These are phyloP conservation scores for Bruguiera hainesii DNA, from an alignment of 441 rosid genomes.

Conservation along the genomic window DNA sequence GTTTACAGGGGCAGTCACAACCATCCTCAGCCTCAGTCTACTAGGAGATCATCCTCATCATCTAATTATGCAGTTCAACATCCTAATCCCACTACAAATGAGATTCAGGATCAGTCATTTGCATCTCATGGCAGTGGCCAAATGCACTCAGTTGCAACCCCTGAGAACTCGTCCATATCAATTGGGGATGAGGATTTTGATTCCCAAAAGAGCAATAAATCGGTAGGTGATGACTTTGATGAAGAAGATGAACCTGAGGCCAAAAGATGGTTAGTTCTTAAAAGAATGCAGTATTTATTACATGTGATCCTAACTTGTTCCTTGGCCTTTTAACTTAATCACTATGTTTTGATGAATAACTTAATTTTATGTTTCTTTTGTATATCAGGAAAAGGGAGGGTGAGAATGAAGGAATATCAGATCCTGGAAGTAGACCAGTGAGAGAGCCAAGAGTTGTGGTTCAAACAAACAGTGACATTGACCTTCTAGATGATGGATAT, in stretches of 20 bases:
- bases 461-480: constrained; percentile 87
- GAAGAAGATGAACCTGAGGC: constrained; percentile 79
- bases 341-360: no score
- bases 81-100: constrained; percentile 23
- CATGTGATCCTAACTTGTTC: no score
- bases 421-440: constrained; percentile 64
- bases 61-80: constrained; percentile 24
- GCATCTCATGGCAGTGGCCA: constrained; percentile 40
- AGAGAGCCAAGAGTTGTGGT: constrained; percentile 88
- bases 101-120: constrained; percentile 39
- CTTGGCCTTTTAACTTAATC: no score
- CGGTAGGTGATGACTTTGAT: constrained; percentile 54
- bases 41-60: constrained; percentile 49
- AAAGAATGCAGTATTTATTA: not conserved
- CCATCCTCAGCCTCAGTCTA: constrained; percentile 81
- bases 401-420: constrained; percentile 73
- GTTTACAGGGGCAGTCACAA: constrained; percentile 87
- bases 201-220: constrained; percentile 53
- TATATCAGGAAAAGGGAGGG: constrained; percentile 61
- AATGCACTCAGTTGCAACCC: constrained; percentile 54
- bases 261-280: constrained; percentile 66
- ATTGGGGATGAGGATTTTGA: constrained; percentile 64
- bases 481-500: constrained; percentile 92
- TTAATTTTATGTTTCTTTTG: not conserved
- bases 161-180: constrained; percentile 77